Evolutionary conservation across 768 basidiomycete genomes (phyloP), one percentile per base, ranked within the genome.

Genomic region (Rhodotorula toruloides): DNA sequence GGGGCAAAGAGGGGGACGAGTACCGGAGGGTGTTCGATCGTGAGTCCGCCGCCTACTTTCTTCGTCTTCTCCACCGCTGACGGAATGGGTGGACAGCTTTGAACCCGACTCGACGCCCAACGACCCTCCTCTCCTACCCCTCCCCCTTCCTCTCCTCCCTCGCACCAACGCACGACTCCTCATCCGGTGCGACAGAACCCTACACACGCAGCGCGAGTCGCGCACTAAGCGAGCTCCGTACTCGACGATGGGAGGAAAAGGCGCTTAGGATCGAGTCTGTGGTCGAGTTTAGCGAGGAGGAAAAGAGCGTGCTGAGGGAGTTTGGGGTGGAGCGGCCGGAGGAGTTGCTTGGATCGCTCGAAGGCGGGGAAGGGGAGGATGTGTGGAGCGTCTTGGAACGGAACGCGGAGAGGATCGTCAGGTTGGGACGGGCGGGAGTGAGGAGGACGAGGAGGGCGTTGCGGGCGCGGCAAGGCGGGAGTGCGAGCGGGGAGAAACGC

Each of bases 61-160:
- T 13, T n/a, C 46, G 25, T 27, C 46, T 13, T n/a, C 22, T 31
- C 27, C 27, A 7, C 47, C n/a, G 9, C 13, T 16, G 34, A 2
- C 4, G 17, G 8, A 5, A 19, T 9, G 32, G 11, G 10, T 52
- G 21, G 27, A 34, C 54, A 55, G 54, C 55, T 9, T 2, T 11
- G n/a, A n/a, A 49, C 58, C 58, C 29, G 8, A 8, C 47, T 21
- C 47, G 34, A 11, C 32, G 21, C 4, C 46, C 46, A 5, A 36
- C 57, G 8, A 19, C 25, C 46, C 47, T 58, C 48, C 47, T 40
- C 47, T 21, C 47, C 14, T 47, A 42, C 48, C n/a, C 27, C 46
- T 49, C 58, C 7, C 58, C 34, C 16, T 58, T 49, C 46, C 44
- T 58, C 37, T 32, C 47, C 25, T 46, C 56, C 14, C 34, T 57